Evolutionary conservation across 306 rosid species (phyloP).

Genomic region (Dryas octopetala): DNA sequence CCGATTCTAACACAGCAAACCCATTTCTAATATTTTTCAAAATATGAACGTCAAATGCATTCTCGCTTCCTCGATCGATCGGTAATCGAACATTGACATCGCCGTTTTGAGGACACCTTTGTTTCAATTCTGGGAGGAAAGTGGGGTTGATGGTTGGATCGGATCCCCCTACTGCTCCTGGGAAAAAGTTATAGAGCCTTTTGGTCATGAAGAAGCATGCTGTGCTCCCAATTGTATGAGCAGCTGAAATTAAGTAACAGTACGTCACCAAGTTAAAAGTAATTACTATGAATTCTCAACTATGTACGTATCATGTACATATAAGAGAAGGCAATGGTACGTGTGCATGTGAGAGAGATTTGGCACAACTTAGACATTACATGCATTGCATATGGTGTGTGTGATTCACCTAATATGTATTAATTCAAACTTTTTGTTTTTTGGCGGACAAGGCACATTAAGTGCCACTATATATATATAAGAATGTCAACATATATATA

Average conservation of each 20-base stretch:
- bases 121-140: constrained; percentile 42
- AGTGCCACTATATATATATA: no score
- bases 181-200: constrained; percentile 68
- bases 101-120: constrained; percentile 60
- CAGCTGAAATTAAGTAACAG: constrained; percentile 43
- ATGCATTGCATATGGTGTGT: no score
- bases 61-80: constrained; percentile 54
- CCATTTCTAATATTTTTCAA: constrained; percentile 66
- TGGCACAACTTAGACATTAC: no score
- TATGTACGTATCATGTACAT: not conserved
- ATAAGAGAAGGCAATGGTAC: no score
- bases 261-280: not conserved
- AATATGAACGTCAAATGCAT: constrained; percentile 52
- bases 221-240: constrained; percentile 91
- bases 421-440: no score
- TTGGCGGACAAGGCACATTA: no score
- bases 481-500: no score
- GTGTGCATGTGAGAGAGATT: no score
- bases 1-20: constrained; percentile 76
- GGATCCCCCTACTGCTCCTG: constrained; percentile 50
- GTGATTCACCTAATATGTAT: no score
- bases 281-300: not conserved
- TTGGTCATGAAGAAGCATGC: constrained; percentile 84
- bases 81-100: constrained; percentile 46
- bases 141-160: constrained; percentile 63